phyloP scores from a whole-genome alignment of 2,329 filamentous ascomycete species.

The Plectosphaerella cucumerina region DNA sequence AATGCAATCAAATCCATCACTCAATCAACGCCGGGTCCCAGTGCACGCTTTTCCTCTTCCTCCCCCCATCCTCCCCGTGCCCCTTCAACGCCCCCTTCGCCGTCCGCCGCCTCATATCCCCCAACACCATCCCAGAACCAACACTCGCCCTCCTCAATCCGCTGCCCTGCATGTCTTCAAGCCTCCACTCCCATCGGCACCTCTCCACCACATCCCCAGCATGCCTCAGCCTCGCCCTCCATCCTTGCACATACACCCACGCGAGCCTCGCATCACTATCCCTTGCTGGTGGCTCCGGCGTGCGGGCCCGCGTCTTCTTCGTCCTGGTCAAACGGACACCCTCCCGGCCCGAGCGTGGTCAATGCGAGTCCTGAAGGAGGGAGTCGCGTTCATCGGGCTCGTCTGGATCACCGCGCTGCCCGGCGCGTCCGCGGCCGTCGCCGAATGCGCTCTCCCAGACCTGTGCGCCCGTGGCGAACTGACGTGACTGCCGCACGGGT shows the following conservation, averaged over 20 bases:
- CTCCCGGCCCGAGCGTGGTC: slow-evolving; percentile 32
- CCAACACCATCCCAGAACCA: not conserved
- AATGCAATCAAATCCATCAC: not conserved
- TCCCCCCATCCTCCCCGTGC: not conserved
- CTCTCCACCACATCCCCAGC: slow-evolving; percentile 27
- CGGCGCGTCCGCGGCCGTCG: slow-evolving; percentile 4
- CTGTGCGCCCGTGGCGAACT: slow-evolving; percentile 2
- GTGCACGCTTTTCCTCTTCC: not conserved
- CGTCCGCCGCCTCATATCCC: not conserved
- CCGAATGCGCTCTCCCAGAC: slow-evolving; percentile 13
- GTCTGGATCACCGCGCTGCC: slow-evolving; percentile 14
- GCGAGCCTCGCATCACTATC: slow-evolving; percentile 21
- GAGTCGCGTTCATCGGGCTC: slow-evolving; percentile 23
- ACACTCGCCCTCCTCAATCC: not conserved
- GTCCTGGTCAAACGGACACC: slow-evolving; percentile 7
- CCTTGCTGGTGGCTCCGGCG: not conserved
- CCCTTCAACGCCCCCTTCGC: not conserved
- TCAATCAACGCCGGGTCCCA: slow-evolving; percentile 2
- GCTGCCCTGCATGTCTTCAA: slow-evolving; percentile 11
- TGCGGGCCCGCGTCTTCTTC: slow-evolving; percentile 7
- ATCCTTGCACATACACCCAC: slow-evolving; percentile 33
- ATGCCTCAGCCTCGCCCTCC: slow-evolving; percentile 26
- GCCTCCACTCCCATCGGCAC: slow-evolving; percentile 25
- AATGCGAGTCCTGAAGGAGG: slow-evolving; percentile 23
- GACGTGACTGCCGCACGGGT: slow-evolving; percentile 6